These are phyloP conservation scores for Paramecium caudatum DNA, from an alignment of 73 alveolate species.

Conservation along the genomic window DNA sequence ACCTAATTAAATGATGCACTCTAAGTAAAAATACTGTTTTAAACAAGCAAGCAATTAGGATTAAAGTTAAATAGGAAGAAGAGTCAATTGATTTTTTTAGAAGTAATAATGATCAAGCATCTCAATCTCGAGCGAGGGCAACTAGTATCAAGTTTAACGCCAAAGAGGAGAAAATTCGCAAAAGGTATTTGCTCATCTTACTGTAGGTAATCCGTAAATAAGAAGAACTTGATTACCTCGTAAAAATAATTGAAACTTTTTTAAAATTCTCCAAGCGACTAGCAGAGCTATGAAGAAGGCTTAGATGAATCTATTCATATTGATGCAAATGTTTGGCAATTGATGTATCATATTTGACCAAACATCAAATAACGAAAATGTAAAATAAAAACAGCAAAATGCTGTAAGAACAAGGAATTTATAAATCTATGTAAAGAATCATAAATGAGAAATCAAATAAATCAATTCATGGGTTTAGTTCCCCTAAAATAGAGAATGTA, in stretches of 20 bases:
- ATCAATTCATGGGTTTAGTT: not conserved
- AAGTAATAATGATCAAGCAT: not conserved
- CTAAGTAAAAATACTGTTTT: not conserved
- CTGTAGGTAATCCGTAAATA: not conserved
- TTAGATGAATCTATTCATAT: not conserved
- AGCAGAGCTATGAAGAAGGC: conserved; percentile 6
- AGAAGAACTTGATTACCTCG: not conserved
- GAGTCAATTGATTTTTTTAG: conserved; percentile 32
- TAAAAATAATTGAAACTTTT: not conserved
- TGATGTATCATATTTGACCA: too few relatives aligned
- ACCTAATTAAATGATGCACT: too few relatives aligned
- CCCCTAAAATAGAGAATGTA: not conserved
- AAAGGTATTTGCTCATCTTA: not conserved
- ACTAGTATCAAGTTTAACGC: not conserved
- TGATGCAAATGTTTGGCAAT: too few relatives aligned
- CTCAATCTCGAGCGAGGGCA: conserved; percentile 4
- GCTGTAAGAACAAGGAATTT: conserved; percentile 15
- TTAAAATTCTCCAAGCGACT: not conserved
- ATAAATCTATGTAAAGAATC: not conserved
- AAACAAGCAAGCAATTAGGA: conserved; percentile 54
- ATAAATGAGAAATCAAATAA: not conserved
- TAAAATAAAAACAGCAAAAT: not conserved
- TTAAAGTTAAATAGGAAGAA: conserved; percentile 5
- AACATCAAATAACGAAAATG: not conserved
- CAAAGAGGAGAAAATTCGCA: not conserved